Conservation (phyloP, 139 green algal species). For the Chlorella sp. region DNA sequence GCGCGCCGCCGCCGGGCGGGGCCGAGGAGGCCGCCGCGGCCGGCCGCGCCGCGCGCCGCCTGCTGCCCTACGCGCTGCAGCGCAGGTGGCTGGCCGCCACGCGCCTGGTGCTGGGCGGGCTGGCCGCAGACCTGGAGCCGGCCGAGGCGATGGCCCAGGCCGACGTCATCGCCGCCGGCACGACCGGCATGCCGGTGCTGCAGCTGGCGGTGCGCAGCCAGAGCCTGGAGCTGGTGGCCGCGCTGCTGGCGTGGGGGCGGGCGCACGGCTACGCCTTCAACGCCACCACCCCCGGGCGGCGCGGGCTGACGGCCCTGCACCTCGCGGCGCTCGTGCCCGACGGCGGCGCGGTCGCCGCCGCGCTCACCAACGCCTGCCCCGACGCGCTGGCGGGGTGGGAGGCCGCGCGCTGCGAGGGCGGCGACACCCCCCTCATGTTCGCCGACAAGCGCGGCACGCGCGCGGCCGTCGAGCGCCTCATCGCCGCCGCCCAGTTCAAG, state of each 20-base stretch:
- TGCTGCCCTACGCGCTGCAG: slow-evolving; percentile 35
- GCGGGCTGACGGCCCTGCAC: slow-evolving; percentile 48
- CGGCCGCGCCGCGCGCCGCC: not conserved
- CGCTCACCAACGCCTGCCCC: slow-evolving; percentile 37
- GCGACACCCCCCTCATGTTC: slow-evolving; percentile 38
- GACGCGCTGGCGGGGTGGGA: slow-evolving; percentile 38
- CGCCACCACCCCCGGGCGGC: slow-evolving; percentile 21
- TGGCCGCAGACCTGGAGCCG: not conserved
- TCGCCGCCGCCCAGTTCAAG: slow-evolving; percentile 15
- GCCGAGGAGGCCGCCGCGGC: not conserved
- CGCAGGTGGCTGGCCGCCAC: slow-evolving; percentile 38
- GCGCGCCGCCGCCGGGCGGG: not conserved
- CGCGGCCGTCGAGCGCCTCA: slow-evolving; percentile 30
- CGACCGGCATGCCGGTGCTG: slow-evolving; percentile 41
- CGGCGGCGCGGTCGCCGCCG: slow-evolving; percentile 29
- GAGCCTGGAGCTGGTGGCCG: slow-evolving; percentile 23
- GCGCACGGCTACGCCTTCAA: slow-evolving; percentile 21
- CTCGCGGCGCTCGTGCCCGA: slow-evolving; percentile 49
- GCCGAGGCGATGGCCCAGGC: slow-evolving; percentile 1
- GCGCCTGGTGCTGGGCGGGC: slow-evolving; percentile 22
- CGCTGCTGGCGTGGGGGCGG: slow-evolving; percentile 37
- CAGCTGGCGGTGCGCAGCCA: slow-evolving; percentile 45
- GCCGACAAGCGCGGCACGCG: slow-evolving; percentile 20
- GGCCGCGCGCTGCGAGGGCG: slow-evolving; percentile 28
- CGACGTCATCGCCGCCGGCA: slow-evolving; percentile 19